Evolutionary conservation across 202 grass and related monocot species (phyloP).

Genomic region (Tripidium arundinaceum): DNA sequence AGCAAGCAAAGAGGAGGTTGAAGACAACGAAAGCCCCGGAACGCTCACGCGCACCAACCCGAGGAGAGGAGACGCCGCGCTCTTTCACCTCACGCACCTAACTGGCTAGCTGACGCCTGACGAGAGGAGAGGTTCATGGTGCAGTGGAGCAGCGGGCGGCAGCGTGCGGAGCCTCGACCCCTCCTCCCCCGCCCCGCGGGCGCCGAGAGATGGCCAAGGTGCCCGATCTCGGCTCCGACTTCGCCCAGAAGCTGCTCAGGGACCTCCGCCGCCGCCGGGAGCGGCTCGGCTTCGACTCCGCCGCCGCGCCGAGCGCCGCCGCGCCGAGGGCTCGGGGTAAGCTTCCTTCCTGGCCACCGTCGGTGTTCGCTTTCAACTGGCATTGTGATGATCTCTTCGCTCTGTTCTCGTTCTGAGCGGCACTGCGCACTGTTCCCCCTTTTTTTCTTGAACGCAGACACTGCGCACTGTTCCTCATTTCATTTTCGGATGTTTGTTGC

Average conservation of each 20-base stretch:
- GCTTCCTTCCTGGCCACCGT: not conserved
- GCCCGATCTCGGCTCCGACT: constrained; percentile 82
- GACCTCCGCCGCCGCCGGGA: constrained; percentile 80
- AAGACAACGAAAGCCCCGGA: constrained; percentile 33
- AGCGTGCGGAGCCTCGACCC: not conserved
- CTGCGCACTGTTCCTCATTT: not conserved
- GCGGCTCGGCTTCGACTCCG: constrained; percentile 61
- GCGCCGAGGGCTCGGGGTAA: constrained; percentile 7
- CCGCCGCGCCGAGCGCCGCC: not conserved
- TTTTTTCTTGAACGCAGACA: no score
- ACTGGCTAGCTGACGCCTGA: not conserved
- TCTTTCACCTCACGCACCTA: constrained; percentile 8
- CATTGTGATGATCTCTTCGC: not conserved
- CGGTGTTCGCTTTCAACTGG: not conserved
- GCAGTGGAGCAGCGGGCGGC: not conserved
- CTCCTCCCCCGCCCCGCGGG: not conserved
- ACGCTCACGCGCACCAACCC: constrained; percentile 38
- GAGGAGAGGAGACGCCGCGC: constrained; percentile 10
- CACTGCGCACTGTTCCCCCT: no score
- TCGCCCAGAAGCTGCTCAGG: constrained; percentile 78
- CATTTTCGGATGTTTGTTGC: not conserved
- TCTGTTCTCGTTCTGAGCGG: not conserved
- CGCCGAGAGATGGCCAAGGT: constrained; percentile 49
- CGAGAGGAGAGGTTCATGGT: constrained; percentile 28
- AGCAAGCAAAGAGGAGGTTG: not conserved